These are phyloP conservation scores for Zygnema circumcarinatum DNA, from an alignment of 139 green algal genomes.

Conservation along the genomic window DNA sequence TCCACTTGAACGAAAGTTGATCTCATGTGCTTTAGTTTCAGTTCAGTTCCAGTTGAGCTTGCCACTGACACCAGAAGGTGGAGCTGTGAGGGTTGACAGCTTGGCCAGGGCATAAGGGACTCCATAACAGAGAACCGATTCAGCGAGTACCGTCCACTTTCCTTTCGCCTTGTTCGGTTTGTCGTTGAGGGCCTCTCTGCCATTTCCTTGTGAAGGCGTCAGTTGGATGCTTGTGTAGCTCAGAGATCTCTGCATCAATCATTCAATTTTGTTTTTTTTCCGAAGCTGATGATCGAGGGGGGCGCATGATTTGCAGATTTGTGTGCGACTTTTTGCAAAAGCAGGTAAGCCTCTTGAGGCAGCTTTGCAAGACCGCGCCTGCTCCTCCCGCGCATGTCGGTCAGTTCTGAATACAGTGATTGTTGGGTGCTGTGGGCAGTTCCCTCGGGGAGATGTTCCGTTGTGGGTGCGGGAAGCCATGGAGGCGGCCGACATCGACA, in stretches of 20 bases:
- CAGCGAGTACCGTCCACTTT: no score
- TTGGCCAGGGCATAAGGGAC: no score
- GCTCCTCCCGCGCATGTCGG: neutral
- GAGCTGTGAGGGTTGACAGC: conserved; percentile 59
- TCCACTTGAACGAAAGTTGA: neutral
- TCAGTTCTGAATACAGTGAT: neutral
- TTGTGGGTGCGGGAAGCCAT: conserved; percentile 63
- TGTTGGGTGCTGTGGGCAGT: no score
- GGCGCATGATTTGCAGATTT: conserved; percentile 67
- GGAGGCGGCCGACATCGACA: conserved; percentile 50
- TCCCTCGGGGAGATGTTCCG: conserved; percentile 66
- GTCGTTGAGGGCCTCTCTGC: no score
- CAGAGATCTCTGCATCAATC: no score
- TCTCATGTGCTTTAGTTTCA: neutral
- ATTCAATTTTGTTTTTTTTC: no score
- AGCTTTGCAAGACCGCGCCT: neutral
- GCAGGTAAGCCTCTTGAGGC: neutral
- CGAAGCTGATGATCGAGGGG: conserved; percentile 69
- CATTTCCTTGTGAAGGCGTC: no score
- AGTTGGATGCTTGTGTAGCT: no score
- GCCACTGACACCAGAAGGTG: neutral
- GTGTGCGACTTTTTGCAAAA: conserved; percentile 72
- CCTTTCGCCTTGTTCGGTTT: no score
- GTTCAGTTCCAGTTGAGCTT: neutral
- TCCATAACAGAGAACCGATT: no score